phyloP scores from a whole-genome alignment of 169 alveolate species.

The Eimeria praecox region DNA sequence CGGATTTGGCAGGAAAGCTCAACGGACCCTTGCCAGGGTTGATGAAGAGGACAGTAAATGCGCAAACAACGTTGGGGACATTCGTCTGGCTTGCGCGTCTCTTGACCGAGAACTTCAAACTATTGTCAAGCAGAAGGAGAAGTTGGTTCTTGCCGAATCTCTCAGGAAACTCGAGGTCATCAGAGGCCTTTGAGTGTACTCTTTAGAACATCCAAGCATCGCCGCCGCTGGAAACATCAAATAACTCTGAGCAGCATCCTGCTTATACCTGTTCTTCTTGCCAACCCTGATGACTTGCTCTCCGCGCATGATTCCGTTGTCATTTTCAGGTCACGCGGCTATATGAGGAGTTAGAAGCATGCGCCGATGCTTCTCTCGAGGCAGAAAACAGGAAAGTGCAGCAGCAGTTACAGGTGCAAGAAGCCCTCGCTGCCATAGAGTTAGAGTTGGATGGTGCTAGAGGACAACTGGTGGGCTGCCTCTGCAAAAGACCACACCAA shows the following conservation, averaged over 20 bases:
- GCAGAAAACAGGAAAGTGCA: slow-evolving; percentile 93
- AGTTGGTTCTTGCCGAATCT: slow-evolving; percentile 94
- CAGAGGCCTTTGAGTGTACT: not conserved
- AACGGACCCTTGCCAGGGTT: slow-evolving; percentile 86
- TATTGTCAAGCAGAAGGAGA: slow-evolving; percentile 91
- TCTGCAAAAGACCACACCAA: not conserved
- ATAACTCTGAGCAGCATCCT: not conserved
- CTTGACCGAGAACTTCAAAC: slow-evolving; percentile 90
- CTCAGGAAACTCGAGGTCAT: slow-evolving; percentile 91
- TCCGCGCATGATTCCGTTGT: not conserved
- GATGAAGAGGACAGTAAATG: slow-evolving; percentile 85
- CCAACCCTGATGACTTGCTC: not conserved
- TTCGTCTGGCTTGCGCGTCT: slow-evolving; percentile 92
- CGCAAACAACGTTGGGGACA: slow-evolving; percentile 88
- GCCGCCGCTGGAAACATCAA: not conserved
- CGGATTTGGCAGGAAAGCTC: slow-evolving; percentile 87
- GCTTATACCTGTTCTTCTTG: not conserved
- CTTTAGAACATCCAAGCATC: not conserved
- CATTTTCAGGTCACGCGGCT: slow-evolving; percentile 90
- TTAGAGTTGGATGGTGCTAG: slow-evolving; percentile 93
- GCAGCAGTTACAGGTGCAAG: slow-evolving; percentile 92
- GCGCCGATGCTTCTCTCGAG: slow-evolving; percentile 92
- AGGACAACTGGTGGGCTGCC: slow-evolving; percentile 86
- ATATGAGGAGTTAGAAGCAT: slow-evolving; percentile 90
- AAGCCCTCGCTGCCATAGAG: slow-evolving; percentile 93